phyloP scores from a whole-genome alignment of 306 rosid genomes.

The Cotoneaster glaucophyllus region DNA sequence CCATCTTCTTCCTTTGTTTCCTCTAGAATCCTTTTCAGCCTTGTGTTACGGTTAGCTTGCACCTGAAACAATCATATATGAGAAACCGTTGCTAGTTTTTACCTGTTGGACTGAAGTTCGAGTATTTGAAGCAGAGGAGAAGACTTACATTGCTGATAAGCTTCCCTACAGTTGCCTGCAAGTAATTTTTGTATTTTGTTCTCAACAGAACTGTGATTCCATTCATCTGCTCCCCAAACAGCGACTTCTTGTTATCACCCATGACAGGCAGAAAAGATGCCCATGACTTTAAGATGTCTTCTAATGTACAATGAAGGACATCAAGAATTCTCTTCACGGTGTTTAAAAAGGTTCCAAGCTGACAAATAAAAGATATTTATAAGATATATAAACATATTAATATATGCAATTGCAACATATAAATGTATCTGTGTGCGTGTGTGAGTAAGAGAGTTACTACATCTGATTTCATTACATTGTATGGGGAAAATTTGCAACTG shows the following conservation, averaged over 20 bases:
- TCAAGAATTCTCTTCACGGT: constrained; percentile 93
- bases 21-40: constrained; percentile 80
- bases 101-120: not conserved
- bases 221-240: constrained; percentile 86
- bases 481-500: not conserved
- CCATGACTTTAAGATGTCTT: constrained; percentile 89
- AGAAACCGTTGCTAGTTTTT: not conserved
- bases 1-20: constrained; percentile 91
- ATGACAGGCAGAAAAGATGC: constrained; percentile 69
- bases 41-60: constrained; percentile 64
- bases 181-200: constrained; percentile 85
- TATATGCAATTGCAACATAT: not conserved
- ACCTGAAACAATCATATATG: constrained; percentile 39
- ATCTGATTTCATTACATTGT: not conserved
- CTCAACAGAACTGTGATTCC: constrained; percentile 79
- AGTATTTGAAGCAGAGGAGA: not conserved
- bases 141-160: constrained; percentile 76
- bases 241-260: constrained; percentile 65
- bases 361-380: constrained; percentile 14
- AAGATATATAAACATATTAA: not conserved
- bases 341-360: constrained; percentile 88
- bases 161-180: constrained; percentile 91
- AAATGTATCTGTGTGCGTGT: not conserved
- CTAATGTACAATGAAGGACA: constrained; percentile 83
- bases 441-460: not conserved